Percentiles rank a stretch among this genome's conserved stretches.
Evolutionary conservation across 495 filamentous ascomycete genomes (phyloP).

Genomic region (Neurospora discreta): DNA sequence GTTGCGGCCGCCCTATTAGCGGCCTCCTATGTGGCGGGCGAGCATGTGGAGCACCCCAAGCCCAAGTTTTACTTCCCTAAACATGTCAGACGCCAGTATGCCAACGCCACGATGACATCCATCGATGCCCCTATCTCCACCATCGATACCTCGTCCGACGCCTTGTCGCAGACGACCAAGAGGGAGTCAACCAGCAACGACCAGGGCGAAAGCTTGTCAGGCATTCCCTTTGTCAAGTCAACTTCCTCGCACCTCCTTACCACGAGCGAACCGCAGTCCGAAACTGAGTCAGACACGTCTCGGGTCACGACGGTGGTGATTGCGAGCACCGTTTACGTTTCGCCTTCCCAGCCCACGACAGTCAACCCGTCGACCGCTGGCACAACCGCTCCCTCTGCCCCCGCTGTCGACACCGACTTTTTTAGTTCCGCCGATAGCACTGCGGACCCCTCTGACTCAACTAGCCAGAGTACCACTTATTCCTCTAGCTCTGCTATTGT

Average conservation of each 20-base stretch:
- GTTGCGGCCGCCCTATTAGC: conserved; percentile 42
- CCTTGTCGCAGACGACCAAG: conserved; percentile 15
- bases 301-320: conserved; percentile 18
- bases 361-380: not conserved
- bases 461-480: not conserved
- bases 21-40: conserved; percentile 35
- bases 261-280: not conserved
- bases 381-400: not conserved
- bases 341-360: conserved; percentile 4
- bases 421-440: not conserved
- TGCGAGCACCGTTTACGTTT: conserved; percentile 15
- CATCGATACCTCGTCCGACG: conserved; percentile 1
- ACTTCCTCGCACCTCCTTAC: not conserved
- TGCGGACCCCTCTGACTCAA: not conserved
- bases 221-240: not conserved
- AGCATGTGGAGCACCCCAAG: conserved; percentile 24
- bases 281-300: not conserved
- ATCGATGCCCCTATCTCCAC: conserved; percentile 4
- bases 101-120: conserved; percentile 37
- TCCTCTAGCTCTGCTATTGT: not conserved
- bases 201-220: conserved; percentile 14
- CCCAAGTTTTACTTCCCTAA: conserved; percentile 50
- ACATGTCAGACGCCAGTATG: conserved; percentile 46
- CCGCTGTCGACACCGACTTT: not conserved
- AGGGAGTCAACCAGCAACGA: conserved; percentile 21